Percentiles rank a stretch among this genome's conserved stretches.
phyloP scores from a whole-genome alignment of 176 grass and related monocot genomes.

The Avena insularis region DNA sequence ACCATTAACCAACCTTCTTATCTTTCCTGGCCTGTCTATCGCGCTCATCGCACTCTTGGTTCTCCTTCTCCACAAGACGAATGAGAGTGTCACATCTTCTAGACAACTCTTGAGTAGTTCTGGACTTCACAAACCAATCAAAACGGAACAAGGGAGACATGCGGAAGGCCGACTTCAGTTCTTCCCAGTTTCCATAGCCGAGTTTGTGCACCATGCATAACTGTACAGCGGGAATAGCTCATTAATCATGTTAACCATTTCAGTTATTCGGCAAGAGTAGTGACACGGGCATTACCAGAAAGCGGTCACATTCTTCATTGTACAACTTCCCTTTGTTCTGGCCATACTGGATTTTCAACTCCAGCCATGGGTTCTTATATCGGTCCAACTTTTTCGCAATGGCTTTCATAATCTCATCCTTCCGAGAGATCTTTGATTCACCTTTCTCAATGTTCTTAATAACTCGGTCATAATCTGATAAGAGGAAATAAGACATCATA shows the following conservation, averaged over 20 bases:
- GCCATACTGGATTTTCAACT: slow-evolving; percentile 85
- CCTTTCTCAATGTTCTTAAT: slow-evolving; percentile 85
- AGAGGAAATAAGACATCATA: slow-evolving; percentile 18
- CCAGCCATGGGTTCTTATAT: slow-evolving; percentile 83
- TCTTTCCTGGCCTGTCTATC: slow-evolving; percentile 72
- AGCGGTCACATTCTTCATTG: slow-evolving; percentile 86
- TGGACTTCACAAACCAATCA: slow-evolving; percentile 88
- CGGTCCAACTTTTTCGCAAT: slow-evolving; percentile 74
- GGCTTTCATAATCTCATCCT: slow-evolving; percentile 85
- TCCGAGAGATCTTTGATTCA: slow-evolving; percentile 82
- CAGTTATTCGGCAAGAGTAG: slow-evolving; percentile 14
- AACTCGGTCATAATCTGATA: slow-evolving; percentile 70
- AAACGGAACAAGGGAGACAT: slow-evolving; percentile 72
- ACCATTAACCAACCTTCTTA: slow-evolving; percentile 59
- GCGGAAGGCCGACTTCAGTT: slow-evolving; percentile 77
- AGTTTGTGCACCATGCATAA: slow-evolving; percentile 84
- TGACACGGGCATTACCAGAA: slow-evolving; percentile 59
- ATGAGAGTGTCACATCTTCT: slow-evolving; percentile 81
- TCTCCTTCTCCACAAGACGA: slow-evolving; percentile 83
- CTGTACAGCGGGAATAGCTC: slow-evolving; percentile 43
- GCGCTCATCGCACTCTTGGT: slow-evolving; percentile 75
- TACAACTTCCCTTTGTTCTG: slow-evolving; percentile 83
- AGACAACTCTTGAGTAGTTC: slow-evolving; percentile 73
- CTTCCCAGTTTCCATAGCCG: slow-evolving; percentile 86
- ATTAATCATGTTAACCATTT: slow-evolving; percentile 6